Base-by-base conservation (phyloP, 176 grass and related monocot species). In the Dactylis glomerata region DNA sequence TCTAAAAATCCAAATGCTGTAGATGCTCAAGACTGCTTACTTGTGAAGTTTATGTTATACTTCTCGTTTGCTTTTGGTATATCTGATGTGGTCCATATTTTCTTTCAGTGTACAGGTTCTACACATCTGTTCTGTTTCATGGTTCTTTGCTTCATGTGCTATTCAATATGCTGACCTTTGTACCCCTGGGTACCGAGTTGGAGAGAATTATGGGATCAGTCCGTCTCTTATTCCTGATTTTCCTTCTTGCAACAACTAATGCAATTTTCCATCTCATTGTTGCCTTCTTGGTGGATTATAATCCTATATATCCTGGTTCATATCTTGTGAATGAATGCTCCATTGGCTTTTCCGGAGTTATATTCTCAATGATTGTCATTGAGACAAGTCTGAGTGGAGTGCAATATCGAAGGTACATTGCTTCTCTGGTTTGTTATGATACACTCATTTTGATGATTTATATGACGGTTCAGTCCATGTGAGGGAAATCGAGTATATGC, bases 181-280 rank as follows among this genome's bases (percentile, higher is more conserved):
- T 94, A 62, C 96, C 96, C 55, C 77, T 98, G 87, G 96, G 96
- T 27, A 88, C 81, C 1, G 96, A 94, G 64, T 81, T 98, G 89
- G 96, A 98, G 78, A 95, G 93, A 81, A 98, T 98, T 78, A 98
- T 98, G 96, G 96, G 96, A 81, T 98, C 96, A 75, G 67, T 98
- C 74, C 87, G 91, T 34, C 91, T 98, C 54, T 91, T 98, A 62
- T 98, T 93, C 84, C 86, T 98, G 83, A 98, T 90, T 44, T 67
- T 98, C 79, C 84, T 98, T 82, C 91, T 98, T 81, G 92, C 96
- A 82, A 93, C 93, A 72, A 90, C 84, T 62, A 98, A 98, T 87
- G 91, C 96, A 78, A 83, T 98, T 85, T 83, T 93, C 42, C 93
- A 98, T 95, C 87, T 98, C 59, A 69, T 84, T 59, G 80, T 98